Percentiles rank a stretch among this genome's conserved stretches.
These are phyloP conservation scores for Naganishia vishniacii DNA, from an alignment of 768 basidiomycete genomes.

Conservation along the genomic window DNA sequence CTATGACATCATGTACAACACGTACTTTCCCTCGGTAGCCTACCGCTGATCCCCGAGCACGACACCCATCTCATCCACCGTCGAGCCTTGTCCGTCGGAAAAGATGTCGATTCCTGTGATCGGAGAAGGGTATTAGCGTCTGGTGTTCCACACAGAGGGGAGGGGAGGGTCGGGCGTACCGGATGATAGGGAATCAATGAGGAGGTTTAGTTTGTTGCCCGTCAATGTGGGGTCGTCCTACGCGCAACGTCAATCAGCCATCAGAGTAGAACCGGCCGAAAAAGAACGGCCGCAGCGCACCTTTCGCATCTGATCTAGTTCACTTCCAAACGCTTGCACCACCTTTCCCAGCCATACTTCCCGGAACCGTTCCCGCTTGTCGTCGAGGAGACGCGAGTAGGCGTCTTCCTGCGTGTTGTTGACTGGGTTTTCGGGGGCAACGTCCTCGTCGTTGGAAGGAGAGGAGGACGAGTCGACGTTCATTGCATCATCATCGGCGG, in stretches of 20 bases:
- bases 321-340: conserved; percentile 29
- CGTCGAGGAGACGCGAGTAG: no score
- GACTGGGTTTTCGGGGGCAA: no score
- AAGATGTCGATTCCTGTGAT: conserved; percentile 23
- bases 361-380: conserved; percentile 29
- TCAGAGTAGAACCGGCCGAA: not conserved
- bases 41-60: conserved; percentile 26
- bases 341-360: conserved; percentile 35
- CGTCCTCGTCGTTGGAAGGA: no score
- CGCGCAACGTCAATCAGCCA: not conserved
- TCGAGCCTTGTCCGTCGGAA: conserved; percentile 13
- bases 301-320: conserved; percentile 29
- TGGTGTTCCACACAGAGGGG: not conserved
- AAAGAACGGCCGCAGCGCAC: not conserved
- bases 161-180: conserved; percentile 5
- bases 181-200: conserved; percentile 30
- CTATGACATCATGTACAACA: no score
- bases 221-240: conserved; percentile 29
- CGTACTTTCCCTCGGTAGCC: not conserved
- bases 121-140: no score
- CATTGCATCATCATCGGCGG: not conserved
- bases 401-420: no score
- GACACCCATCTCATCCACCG: conserved; percentile 27
- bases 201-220: conserved; percentile 14
- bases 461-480: not conserved